phyloP scores from a whole-genome alignment of 2,329 filamentous ascomycete species.

The Hypoxylon sp. region DNA sequence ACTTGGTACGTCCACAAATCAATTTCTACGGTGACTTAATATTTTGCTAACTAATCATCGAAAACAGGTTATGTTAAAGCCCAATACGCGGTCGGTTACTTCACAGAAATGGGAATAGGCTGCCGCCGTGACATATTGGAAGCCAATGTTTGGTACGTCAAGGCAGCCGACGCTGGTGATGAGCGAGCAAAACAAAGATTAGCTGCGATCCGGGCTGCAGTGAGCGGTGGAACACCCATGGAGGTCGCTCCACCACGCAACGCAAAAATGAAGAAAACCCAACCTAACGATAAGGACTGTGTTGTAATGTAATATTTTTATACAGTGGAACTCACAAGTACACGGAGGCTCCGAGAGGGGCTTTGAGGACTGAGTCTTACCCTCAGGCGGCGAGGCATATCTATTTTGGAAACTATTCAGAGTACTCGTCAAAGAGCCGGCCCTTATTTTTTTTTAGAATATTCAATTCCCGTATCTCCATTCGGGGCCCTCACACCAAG shows the following conservation, averaged over 20 bases:
- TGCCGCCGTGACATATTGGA: conserved; percentile 94
- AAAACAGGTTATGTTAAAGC: conserved; percentile 76
- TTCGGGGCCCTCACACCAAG: conserved; percentile 18
- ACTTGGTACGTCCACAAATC: conserved; percentile 73
- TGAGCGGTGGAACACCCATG: conserved; percentile 70
- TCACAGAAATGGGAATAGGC: conserved; percentile 98
- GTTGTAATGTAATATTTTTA: conserved; percentile 66
- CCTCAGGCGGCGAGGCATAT: conserved; percentile 20
- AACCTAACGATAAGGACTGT: conserved; percentile 66
- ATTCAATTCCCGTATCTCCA: conserved; percentile 26
- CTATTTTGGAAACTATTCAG: conserved; percentile 42
- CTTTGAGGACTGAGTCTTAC: conserved; percentile 8
- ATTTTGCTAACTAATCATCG: conserved; percentile 37
- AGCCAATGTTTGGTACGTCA: conserved; percentile 98
- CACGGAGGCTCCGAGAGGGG: not conserved
- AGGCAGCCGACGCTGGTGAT: conserved; percentile 92
- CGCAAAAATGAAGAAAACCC: conserved; percentile 66
- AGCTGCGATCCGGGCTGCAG: conserved; percentile 87
- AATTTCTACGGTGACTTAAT: not conserved
- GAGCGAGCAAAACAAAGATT: conserved; percentile 90
- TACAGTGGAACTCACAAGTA: conserved; percentile 18
- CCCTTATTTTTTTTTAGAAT: conserved; percentile 42
- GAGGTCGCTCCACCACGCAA: conserved; percentile 68
- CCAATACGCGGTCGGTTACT: conserved; percentile 96
- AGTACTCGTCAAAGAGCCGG: conserved; percentile 25